Evolutionary conservation across 2,329 filamentous ascomycete species (phyloP).

Genomic region (Fusarium pseudocircinatum): DNA sequence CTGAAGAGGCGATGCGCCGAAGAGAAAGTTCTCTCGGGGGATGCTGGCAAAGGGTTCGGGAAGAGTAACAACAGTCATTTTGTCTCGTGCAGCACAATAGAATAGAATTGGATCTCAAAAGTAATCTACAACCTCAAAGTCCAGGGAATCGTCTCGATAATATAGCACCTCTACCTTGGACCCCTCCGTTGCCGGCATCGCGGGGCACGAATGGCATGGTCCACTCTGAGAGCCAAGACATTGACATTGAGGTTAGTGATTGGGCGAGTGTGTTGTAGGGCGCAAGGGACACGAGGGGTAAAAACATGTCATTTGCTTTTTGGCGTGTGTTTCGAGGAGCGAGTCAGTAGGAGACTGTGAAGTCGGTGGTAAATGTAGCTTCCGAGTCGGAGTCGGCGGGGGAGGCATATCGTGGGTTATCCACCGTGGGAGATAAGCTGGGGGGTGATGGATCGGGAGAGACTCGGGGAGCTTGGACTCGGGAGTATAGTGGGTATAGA

Average conservation of each 20-base stretch:
- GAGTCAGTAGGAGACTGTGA: slow-evolving; percentile 18
- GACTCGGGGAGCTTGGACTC: background rate
- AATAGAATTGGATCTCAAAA: background rate
- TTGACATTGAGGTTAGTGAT: background rate
- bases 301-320: slow-evolving; percentile 6
- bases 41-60: slow-evolving; percentile 72
- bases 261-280: slow-evolving; percentile 23
- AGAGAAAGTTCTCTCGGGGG: slow-evolving; percentile 68
- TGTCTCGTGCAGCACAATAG: background rate
- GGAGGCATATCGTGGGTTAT: slow-evolving; percentile 8
- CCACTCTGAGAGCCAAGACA: slow-evolving; percentile 21
- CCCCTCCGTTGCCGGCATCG: slow-evolving; percentile 32
- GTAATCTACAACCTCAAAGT: background rate
- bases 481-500: background rate
- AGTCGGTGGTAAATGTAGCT: slow-evolving; percentile 31
- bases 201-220: slow-evolving; percentile 23
- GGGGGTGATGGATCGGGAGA: background rate
- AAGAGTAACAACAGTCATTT: slow-evolving; percentile 54
- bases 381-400: slow-evolving; percentile 10
- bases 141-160: background rate
- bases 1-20: slow-evolving; percentile 76
- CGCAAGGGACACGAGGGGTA: slow-evolving; percentile 39
- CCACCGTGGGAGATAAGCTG: slow-evolving; percentile 13
- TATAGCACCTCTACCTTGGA: background rate
- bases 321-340: background rate